Percentiles rank a stretch among this genome's conserved stretches.
These are phyloP conservation scores for Hypoxylon sp. DNA, from an alignment of 2,329 filamentous ascomycete genomes.

Conservation along the genomic window DNA sequence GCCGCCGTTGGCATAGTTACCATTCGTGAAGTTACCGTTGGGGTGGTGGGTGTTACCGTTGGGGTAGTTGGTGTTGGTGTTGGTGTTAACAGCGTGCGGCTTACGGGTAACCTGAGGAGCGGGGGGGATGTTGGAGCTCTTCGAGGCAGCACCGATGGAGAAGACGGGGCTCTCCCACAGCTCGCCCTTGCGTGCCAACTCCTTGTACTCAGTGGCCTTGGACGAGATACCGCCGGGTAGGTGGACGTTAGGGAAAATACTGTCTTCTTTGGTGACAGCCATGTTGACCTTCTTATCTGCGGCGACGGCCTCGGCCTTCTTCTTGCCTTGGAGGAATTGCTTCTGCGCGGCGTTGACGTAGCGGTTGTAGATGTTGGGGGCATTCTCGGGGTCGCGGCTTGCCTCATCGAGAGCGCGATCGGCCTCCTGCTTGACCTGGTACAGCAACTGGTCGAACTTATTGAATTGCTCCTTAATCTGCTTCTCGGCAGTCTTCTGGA, in stretches of 20 bases:
- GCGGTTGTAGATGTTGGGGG: slow-evolving; percentile 86
- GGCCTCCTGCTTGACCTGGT: slow-evolving; percentile 84
- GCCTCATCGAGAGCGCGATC: slow-evolving; percentile 76
- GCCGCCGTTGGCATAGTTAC: slow-evolving; percentile 27
- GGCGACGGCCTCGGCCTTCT: slow-evolving; percentile 74
- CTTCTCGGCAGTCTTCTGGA: slow-evolving; percentile 91
- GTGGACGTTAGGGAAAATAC: slow-evolving; percentile 86
- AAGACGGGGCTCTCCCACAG: slow-evolving; percentile 97
- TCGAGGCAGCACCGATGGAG: slow-evolving; percentile 80
- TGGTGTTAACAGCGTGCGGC: slow-evolving; percentile 47
- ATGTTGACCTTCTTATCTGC: slow-evolving; percentile 83
- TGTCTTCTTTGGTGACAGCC: slow-evolving; percentile 87
- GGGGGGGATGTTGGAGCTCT: slow-evolving; percentile 78
- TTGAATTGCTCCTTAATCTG: slow-evolving; percentile 86
- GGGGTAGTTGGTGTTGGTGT: slow-evolving; percentile 11
- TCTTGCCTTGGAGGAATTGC: slow-evolving; percentile 78
- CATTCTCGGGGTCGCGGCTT: slow-evolving; percentile 75
- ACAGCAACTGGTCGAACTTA: slow-evolving; percentile 78
- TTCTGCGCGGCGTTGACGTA: slow-evolving; percentile 82
- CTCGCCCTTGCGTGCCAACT: slow-evolving; percentile 87
- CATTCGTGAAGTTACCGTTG: slow-evolving; percentile 17
- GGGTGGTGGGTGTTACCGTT: not conserved
- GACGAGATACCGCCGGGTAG: slow-evolving; percentile 89
- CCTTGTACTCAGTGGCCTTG: slow-evolving; percentile 94
- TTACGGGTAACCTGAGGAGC: slow-evolving; percentile 65